phyloP scores from a whole-genome alignment of 345 rosid genomes.

The Eucalyptus sp. region DNA sequence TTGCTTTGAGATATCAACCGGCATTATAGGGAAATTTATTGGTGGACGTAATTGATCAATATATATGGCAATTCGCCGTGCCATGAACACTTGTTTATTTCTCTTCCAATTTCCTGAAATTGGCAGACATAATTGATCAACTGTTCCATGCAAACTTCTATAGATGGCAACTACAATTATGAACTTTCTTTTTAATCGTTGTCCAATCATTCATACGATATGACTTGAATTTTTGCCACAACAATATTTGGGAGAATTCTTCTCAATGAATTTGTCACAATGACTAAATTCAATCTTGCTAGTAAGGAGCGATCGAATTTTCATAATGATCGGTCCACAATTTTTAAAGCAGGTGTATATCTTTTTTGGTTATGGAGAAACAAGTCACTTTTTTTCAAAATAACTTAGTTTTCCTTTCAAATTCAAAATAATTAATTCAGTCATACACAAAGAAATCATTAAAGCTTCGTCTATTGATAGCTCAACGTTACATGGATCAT shows the following conservation, averaged over 20 bases:
- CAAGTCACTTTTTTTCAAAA: not conserved
- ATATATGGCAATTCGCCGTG: not conserved
- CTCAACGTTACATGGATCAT: fast-evolving
- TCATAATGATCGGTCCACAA: not conserved
- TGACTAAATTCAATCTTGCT: not conserved
- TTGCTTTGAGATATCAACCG: not conserved
- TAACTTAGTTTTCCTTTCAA: not conserved
- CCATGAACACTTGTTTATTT: not conserved
- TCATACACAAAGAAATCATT: not conserved
- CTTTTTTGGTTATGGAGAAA: not conserved
- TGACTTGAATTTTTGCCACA: not conserved
- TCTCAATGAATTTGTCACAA: not conserved
- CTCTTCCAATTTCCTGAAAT: not conserved
- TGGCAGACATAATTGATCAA: not conserved
- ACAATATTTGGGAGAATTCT: not conserved
- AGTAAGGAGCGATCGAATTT: too few species aligned
- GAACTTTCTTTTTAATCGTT: not conserved
- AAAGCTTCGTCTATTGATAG: too few species aligned
- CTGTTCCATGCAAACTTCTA: not conserved
- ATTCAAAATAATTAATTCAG: too few species aligned
- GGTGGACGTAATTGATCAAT: not conserved
- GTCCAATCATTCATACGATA: too few species aligned
- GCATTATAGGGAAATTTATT: not conserved
- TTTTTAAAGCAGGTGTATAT: too few species aligned
- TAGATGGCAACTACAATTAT: not conserved